phyloP scores from a whole-genome alignment of 441 rosid genomes.

The Euphorbia celastroides region DNA sequence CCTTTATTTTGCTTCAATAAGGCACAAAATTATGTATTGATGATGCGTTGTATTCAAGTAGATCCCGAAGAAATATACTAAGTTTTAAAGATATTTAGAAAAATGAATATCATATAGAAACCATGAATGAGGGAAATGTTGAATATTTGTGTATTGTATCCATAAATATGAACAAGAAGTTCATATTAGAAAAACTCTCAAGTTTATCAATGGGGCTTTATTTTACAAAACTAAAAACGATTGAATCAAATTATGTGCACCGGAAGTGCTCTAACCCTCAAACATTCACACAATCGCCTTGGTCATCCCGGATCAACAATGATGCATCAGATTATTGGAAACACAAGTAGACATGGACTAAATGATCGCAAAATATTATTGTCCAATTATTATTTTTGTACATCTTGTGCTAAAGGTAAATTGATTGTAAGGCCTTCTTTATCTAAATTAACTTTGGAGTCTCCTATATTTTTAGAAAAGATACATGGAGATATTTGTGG shows the following conservation, averaged over 20 bases:
- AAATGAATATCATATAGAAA: background rate
- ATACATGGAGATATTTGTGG: background rate
- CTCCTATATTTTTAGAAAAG: background rate
- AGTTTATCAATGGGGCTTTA: background rate
- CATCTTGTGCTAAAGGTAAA: background rate
- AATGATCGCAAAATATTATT: no score
- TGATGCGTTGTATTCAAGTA: no score
- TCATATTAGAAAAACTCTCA: background rate
- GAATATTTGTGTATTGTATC: background rate
- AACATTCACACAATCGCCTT: background rate
- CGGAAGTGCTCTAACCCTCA: background rate
- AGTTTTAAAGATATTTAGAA: no score
- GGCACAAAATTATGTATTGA: no score
- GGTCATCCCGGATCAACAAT: background rate
- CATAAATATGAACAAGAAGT: background rate
- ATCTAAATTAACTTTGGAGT: background rate
- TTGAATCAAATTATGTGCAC: background rate
- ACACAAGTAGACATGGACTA: background rate
- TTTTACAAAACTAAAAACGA: no score
- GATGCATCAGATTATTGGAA: background rate
- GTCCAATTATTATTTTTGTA: background rate
- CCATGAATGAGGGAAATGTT: background rate
- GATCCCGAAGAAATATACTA: no score
- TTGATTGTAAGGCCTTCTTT: background rate
- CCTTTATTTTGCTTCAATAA: no score